Base-by-base conservation (phyloP, 106 monocot genomes). In the Dendrobium huoshanense region DNA sequence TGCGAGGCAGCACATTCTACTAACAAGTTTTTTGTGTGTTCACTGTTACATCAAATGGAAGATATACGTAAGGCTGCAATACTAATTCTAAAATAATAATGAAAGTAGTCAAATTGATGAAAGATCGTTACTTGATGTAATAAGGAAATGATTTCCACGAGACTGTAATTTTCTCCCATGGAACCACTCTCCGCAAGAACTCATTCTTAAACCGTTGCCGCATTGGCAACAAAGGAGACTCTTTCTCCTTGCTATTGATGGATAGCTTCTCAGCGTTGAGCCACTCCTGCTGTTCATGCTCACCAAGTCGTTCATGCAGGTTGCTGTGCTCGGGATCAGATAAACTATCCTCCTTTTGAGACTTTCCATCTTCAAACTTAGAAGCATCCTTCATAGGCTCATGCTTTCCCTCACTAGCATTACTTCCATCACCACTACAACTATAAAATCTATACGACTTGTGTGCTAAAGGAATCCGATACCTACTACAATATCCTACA, bases 201-300 rank as follows among this genome's bases (percentile, higher is more conserved):
- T 99, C 99, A 83, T 88, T 91, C 67, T 87, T 95, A 64, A 95
- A 99, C 82, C 91, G 89, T 81, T 91, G 88, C 56, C 87, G 81
- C 84, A 83, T 99, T 33, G 92, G 91, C 42, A 99, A 70, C 65
- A 99, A 95, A 1, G 93, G 91, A 20, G 90, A 95, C 41, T 99
- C 95, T 41, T 82, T 95, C 76, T 55, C 88, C 78, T 83, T 89
- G 67, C 73, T 81, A 42, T 82, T 89, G 74, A 90, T 81, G 9
- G 85, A 85, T 17, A 87, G 79, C 40, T 86, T 91, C 81, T 90
- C 93, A 24, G 55, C 80, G 9, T 82, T 78, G 43, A 93, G 79
- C 99, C 99, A 99, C 82, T 99, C 99, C 76, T 91, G 89, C 77
- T 99, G 99, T 41, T 99, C 99, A 54, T 86, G 88, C 72, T 90